Conservation (phyloP, 2,329 filamentous ascomycete genomes). For the Penicillium concentricum region DNA sequence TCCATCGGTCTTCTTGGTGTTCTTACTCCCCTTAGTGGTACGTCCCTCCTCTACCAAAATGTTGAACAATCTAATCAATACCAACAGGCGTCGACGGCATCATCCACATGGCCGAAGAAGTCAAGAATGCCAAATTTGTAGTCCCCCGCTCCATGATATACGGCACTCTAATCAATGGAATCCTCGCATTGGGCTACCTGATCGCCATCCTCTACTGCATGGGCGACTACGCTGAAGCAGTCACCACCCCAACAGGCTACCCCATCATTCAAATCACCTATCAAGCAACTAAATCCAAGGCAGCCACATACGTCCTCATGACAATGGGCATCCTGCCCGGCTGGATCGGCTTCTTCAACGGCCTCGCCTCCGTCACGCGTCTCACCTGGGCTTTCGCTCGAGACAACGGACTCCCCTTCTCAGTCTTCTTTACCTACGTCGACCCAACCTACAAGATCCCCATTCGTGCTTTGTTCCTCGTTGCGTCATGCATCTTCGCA, state of each 20-base stretch:
- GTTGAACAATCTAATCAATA: background rate
- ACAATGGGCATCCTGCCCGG: constrained; percentile 32
- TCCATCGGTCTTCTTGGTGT: constrained; percentile 24
- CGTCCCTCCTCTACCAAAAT: background rate
- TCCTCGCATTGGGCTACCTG: constrained; percentile 45
- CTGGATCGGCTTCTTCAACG: constrained; percentile 29
- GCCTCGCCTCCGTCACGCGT: constrained; percentile 37
- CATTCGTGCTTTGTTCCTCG: constrained; percentile 35
- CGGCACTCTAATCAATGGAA: constrained; percentile 47
- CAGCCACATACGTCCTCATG: constrained; percentile 44
- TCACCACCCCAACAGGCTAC: constrained; percentile 45
- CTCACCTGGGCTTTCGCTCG: constrained; percentile 47
- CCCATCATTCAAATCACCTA: constrained; percentile 53
- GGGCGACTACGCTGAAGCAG: constrained; percentile 37
- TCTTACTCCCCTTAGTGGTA: constrained; percentile 18
- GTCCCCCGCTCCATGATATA: constrained; percentile 50
- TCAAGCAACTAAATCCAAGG: constrained; percentile 46
- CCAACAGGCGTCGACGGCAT: constrained; percentile 26
- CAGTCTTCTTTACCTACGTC: constrained; percentile 28
- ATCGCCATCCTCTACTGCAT: constrained; percentile 46
- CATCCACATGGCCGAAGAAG: constrained; percentile 49
- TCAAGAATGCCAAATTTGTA: constrained; percentile 46
- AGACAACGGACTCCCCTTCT: constrained; percentile 44
- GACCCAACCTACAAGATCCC: constrained; percentile 40
- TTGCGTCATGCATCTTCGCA: constrained; percentile 27